Evolutionary conservation across 2,329 filamentous ascomycete genomes (phyloP).

Genomic region (Aureobasidium pullulans): DNA sequence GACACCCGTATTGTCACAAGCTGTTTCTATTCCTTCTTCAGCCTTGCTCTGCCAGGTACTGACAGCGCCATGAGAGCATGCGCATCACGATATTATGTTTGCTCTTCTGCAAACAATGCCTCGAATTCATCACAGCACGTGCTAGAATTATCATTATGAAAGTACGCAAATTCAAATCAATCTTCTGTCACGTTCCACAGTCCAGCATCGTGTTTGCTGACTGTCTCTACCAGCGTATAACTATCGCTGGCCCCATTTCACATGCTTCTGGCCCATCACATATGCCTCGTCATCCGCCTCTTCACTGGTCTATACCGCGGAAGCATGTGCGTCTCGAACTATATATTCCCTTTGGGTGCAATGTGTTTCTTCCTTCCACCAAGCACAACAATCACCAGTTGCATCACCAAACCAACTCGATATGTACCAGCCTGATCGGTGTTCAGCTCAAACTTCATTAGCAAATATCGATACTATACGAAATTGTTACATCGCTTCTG

Average conservation of each 20-base stretch:
- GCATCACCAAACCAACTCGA: background rate
- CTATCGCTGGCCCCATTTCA: background rate
- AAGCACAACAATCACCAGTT: background rate
- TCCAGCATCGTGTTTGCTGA: background rate
- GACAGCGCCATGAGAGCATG: background rate
- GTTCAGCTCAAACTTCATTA: background rate
- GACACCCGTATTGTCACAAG: background rate
- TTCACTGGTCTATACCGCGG: background rate
- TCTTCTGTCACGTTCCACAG: background rate
- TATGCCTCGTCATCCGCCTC: background rate
- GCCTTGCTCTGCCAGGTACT: background rate
- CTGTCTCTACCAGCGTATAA: background rate
- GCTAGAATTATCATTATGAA: background rate
- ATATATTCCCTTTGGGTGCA: background rate
- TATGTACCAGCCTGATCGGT: background rate
- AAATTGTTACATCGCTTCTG: background rate
- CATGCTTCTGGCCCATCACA: background rate
- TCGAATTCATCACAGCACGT: background rate
- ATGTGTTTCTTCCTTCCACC: background rate
- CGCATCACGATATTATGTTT: background rate
- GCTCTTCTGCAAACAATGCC: background rate
- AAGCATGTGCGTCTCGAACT: background rate
- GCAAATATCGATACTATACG: background rate
- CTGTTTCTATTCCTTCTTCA: background rate
- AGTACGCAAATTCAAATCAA: background rate